Evolutionary conservation across 2,329 filamentous ascomycete species (phyloP).

Genomic region (Diaporthe australafricana): DNA sequence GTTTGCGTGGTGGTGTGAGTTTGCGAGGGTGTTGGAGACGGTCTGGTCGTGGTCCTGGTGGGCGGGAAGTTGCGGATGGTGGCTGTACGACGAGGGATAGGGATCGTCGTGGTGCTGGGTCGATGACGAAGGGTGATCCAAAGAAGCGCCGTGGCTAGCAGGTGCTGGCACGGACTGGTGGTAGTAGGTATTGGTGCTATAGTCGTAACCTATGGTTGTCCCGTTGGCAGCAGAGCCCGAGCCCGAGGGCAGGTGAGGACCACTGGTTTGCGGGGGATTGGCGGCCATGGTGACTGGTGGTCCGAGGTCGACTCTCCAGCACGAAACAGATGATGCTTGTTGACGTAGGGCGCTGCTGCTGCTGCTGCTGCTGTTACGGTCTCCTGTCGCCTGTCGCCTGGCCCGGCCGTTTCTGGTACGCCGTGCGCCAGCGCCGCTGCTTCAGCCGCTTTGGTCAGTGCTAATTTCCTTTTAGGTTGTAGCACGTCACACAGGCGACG

Average conservation of each 20-base stretch:
- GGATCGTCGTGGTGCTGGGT: constrained; percentile 19
- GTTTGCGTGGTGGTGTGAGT: constrained; percentile 33
- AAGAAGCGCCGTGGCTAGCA: constrained; percentile 11
- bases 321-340: constrained; percentile 24
- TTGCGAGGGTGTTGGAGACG: constrained; percentile 40
- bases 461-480: neutral
- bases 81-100: constrained; percentile 23
- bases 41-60: constrained; percentile 26
- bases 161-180: constrained; percentile 24
- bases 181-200: neutral
- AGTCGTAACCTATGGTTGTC: constrained; percentile 29
- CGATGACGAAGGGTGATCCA: constrained; percentile 33
- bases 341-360: constrained; percentile 30
- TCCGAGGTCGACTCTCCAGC: constrained; percentile 7
- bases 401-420: constrained; percentile 14
- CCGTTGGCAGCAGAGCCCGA: constrained; percentile 31
- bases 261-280: constrained; percentile 27
- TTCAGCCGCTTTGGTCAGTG: constrained; percentile 26
- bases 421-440: constrained; percentile 13
- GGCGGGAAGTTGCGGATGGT: constrained; percentile 10
- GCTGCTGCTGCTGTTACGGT: neutral
- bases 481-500: constrained; percentile 11
- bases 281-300: constrained; percentile 29
- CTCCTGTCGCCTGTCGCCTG: neutral
- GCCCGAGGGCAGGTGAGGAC: constrained; percentile 19